Percentiles rank a stretch among this genome's conserved stretches.
These are phyloP conservation scores for Neurospora terricola DNA, from an alignment of 495 filamentous ascomycete genomes.

Conservation along the genomic window DNA sequence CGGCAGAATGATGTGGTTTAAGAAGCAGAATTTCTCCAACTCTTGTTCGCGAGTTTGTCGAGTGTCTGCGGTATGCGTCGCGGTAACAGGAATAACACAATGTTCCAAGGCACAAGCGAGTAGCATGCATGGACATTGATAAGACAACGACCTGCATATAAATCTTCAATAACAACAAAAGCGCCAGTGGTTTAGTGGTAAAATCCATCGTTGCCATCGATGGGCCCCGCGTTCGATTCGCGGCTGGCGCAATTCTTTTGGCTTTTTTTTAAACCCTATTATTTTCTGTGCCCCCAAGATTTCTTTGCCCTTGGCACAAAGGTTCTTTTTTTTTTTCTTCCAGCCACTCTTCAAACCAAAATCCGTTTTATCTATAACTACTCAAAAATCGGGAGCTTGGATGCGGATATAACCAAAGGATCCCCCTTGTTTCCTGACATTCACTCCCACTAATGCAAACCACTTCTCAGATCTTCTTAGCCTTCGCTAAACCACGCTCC, in stretches of 20 bases:
- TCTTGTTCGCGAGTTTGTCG: not conserved
- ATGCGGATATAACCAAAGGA: not conserved
- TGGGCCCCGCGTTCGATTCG: slow-evolving; percentile 44
- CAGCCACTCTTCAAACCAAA: not conserved
- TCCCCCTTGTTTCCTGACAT: not conserved
- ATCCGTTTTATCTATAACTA: not conserved
- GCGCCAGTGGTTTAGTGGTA: slow-evolving; percentile 40
- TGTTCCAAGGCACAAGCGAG: not conserved
- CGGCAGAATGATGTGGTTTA: not conserved
- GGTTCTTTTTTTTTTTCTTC: not conserved
- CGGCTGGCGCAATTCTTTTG: slow-evolving; percentile 31
- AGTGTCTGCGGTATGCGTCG: not conserved
- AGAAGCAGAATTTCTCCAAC: not conserved
- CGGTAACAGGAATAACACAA: not conserved
- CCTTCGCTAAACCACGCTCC: not conserved
- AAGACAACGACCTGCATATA: not conserved
- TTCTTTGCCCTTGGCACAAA: not conserved
- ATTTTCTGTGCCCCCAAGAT: not conserved
- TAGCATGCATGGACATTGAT: not conserved
- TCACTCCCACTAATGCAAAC: not conserved
- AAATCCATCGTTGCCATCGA: slow-evolving; percentile 46
- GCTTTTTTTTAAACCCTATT: not conserved
- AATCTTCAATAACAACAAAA: not conserved
- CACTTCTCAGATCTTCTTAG: not conserved
- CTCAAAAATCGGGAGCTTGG: not conserved